Evolutionary conservation across 129 eudicot genomes (phyloP), one percentile per base, ranked within the genome.

Genomic region (Chrysanthemum seticuspe): DNA sequence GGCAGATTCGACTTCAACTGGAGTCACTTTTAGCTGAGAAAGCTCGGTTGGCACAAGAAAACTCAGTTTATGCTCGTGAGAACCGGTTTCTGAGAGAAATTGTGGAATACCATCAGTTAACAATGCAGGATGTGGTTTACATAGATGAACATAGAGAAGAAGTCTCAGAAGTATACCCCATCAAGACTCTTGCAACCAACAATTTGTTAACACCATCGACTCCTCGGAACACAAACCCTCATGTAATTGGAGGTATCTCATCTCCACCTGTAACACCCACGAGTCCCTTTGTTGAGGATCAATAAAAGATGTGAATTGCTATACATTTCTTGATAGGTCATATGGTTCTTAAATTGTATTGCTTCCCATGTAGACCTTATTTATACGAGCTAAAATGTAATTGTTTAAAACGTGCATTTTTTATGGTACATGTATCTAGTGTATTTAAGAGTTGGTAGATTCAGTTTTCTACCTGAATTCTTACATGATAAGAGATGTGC

Each of bases 61-160:
- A 94, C 69, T 88, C 97, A 0, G 92, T 90, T 10, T 86, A 75
- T 63, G 96, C 98, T 16, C 81, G 98, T 27, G 98, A 94, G 81
- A 94, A 94, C 62, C 97, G 98, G 29, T 94, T 94, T 57, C 78
- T 94, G 8, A 83, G 98, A 80, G 98, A 94, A 71, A 86, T 94
- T 47, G 98, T 94, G 45, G 98, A 94, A 75, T 94, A 94, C 74
- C 98, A 94, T 80, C 98, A 94, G 76, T 82, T 94, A 6, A 94
- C 97, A 3, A 94, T 94, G 98, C 98, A 94, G 76, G 98, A 94
- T 68, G 94, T 94, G 29, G 97, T 94, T 2, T 94, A 94, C 76
- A 70, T 94, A 66, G 96, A 94, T 57, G 98, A 94, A 68, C 81
- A 73, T 18, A 87, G 62, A 79, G 98, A 89, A 87, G 96, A 92